Percentiles rank a stretch among this genome's conserved stretches.
Conservation (phyloP, 345 rosid species). For the Lenwebbia sp. region DNA sequence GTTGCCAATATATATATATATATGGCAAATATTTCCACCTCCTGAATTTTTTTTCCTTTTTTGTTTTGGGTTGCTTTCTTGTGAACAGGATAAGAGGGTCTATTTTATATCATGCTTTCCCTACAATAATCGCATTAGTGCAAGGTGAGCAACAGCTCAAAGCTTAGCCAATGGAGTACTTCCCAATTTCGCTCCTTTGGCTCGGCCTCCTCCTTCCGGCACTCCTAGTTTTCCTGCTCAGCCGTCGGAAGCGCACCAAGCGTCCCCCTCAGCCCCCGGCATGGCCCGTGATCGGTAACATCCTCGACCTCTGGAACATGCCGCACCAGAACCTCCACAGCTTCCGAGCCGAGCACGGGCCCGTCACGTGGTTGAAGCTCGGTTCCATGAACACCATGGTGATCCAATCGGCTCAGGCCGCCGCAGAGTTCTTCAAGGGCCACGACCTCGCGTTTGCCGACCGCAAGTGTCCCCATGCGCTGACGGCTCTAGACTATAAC, state of each 20-base stretch:
- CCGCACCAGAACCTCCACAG: not conserved
- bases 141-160: not conserved
- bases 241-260: not conserved
- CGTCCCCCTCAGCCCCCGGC: not conserved
- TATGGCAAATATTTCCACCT: too few relatives aligned
- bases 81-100: not conserved
- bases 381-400: constrained; percentile 12
- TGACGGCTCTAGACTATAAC: not conserved
- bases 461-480: not conserved
- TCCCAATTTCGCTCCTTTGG: not conserved
- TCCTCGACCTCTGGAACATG: not conserved
- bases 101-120: not conserved
- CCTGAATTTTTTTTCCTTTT: not conserved
- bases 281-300: not conserved
- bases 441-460: not conserved
- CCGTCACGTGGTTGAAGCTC: constrained; percentile 9
- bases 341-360: not conserved
- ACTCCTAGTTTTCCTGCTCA: not conserved
- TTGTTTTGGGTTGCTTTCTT: not conserved
- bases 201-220: not conserved
- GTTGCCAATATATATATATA: not conserved
- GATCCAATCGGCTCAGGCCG: constrained; percentile 8
- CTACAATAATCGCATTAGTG: not conserved
- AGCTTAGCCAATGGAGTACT: not conserved
- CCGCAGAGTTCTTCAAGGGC: constrained; percentile 8